Percentiles rank a stretch among this genome's conserved stretches.
Conservation (phyloP, 1,284 basidiomycete genomes). For the Xanthoconium separans region DNA sequence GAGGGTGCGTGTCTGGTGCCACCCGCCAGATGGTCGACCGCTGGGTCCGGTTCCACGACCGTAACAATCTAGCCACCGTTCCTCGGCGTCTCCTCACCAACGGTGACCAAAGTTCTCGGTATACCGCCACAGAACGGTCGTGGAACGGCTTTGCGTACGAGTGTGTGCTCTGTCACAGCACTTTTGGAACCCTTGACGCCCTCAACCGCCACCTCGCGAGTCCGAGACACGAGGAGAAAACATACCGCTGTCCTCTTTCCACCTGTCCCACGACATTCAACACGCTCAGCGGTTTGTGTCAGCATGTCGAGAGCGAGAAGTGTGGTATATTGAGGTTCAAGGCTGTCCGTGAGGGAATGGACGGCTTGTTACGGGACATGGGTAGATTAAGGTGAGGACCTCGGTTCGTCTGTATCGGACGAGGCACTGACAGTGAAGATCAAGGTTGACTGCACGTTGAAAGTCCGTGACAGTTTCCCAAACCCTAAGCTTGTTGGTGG, state of each 20-base stretch:
- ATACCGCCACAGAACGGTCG: constrained; percentile 40
- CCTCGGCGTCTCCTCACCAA: constrained; percentile 36
- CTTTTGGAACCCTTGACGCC: constrained; percentile 35
- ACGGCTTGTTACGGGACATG: constrained; percentile 23
- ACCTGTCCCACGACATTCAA: constrained; percentile 40
- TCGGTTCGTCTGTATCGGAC: constrained; percentile 7
- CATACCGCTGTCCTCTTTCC: constrained; percentile 42
- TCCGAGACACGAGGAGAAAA: constrained; percentile 45
- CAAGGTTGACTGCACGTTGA: constrained; percentile 21
- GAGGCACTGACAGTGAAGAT: constrained; percentile 11
- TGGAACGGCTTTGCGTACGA: constrained; percentile 51
- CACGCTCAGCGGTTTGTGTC: constrained; percentile 48
- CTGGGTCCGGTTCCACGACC: constrained; percentile 36
- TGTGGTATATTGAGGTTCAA: constrained; percentile 49
- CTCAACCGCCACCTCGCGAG: constrained; percentile 55
- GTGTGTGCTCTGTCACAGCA: constrained; percentile 52
- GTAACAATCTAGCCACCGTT: constrained; percentile 34
- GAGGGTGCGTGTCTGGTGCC: constrained; percentile 41
- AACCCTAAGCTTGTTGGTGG: constrained; percentile 18
- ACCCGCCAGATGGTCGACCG: constrained; percentile 35
- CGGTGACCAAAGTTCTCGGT: constrained; percentile 12
- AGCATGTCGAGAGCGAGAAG: constrained; percentile 55
- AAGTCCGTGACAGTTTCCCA: constrained; percentile 29
- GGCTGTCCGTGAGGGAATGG: constrained; percentile 39
- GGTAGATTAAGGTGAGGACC: constrained; percentile 16